Evolutionary conservation across 495 filamentous ascomycete genomes (phyloP).

Genomic region (Hypoxylon lienhwacheense): DNA sequence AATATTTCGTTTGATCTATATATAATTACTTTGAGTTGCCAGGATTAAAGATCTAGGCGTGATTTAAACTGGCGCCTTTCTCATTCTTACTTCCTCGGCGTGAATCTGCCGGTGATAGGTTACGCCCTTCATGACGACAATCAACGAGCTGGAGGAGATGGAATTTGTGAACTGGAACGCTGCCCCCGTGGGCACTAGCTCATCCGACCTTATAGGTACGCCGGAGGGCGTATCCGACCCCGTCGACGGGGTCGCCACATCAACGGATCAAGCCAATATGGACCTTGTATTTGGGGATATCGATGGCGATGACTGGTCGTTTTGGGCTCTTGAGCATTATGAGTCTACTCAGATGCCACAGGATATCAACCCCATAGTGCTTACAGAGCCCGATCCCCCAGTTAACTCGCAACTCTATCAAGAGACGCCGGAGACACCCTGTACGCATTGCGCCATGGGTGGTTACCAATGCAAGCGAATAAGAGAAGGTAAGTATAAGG

Average conservation of each 20-base stretch:
- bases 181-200: conserved; percentile 29
- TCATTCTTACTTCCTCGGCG: conserved; percentile 14
- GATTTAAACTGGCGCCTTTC: conserved; percentile 20
- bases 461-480: conserved; percentile 76
- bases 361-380: conserved; percentile 14
- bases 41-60: conserved; percentile 1
- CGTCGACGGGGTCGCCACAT: conserved; percentile 20
- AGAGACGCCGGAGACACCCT: conserved; percentile 54
- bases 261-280: conserved; percentile 39
- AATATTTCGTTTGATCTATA: conserved; percentile 17
- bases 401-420: conserved; percentile 41
- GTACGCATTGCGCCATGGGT: conserved; percentile 69
- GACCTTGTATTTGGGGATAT: conserved; percentile 51
- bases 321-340: conserved; percentile 54
- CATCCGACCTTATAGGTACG: conserved; percentile 16
- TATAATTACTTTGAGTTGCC: conserved; percentile 1
- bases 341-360: conserved; percentile 36
- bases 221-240: conserved; percentile 32
- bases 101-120: conserved; percentile 7
- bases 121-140: conserved; percentile 40
- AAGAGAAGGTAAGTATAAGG: conserved; percentile 65
- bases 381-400: conserved; percentile 20
- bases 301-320: conserved; percentile 52
- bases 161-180: conserved; percentile 55
- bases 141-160: conserved; percentile 43